Conservation (phyloP, 441 rosid genomes). For the Populus hybrid region DNA sequence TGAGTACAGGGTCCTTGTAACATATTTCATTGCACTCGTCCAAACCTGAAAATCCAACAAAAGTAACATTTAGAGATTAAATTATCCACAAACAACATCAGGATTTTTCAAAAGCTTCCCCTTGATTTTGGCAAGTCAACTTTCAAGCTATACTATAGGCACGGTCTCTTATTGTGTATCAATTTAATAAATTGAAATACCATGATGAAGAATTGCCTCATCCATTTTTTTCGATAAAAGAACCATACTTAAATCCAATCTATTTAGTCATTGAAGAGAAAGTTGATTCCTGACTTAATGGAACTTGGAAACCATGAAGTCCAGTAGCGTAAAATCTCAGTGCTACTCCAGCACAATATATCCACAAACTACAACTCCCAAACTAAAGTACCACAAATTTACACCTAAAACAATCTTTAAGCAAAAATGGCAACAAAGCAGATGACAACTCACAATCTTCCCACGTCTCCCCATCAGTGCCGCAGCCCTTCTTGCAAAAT, state of each 20-base stretch:
- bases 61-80: constrained; percentile 4
- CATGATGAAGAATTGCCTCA: background rate
- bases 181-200: background rate
- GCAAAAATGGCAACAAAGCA: constrained; percentile 9
- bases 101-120: background rate
- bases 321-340: background rate
- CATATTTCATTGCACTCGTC: constrained; percentile 77
- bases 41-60: constrained; percentile 48
- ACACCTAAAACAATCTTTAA: background rate
- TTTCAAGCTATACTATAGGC: background rate
- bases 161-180: background rate
- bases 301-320: background rate
- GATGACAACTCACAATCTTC: constrained; percentile 75
- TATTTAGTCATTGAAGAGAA: background rate
- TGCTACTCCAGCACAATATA: background rate
- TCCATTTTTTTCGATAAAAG: background rate
- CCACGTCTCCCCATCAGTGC: constrained; percentile 76
- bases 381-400: background rate
- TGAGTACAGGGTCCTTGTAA: constrained; percentile 91
- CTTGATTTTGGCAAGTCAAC: background rate
- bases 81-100: constrained; percentile 6
- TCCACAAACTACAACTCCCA: background rate
- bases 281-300: background rate
- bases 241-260: background rate
- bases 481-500: constrained; percentile 94